These are phyloP conservation scores for Phialophora tarda DNA, from an alignment of 2,329 filamentous ascomycete species.

Conservation along the genomic window DNA sequence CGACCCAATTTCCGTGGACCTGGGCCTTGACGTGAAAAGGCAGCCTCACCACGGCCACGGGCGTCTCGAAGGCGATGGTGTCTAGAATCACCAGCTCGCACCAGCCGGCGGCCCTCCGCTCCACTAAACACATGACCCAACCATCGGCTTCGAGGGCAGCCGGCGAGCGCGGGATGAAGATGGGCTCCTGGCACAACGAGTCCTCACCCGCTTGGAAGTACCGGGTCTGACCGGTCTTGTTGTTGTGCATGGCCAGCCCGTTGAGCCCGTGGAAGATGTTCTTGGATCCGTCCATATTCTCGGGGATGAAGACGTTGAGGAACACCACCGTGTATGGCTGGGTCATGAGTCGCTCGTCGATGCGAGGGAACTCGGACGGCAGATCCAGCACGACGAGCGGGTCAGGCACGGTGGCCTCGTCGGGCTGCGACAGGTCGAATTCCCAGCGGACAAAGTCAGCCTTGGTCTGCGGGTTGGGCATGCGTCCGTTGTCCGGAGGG, in stretches of 20 bases:
- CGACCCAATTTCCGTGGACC: constrained; percentile 46
- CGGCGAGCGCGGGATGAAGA: constrained; percentile 23
- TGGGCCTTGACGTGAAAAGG: constrained; percentile 45
- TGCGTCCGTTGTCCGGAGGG: constrained; percentile 11
- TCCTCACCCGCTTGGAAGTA: constrained; percentile 24
- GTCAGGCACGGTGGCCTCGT: constrained; percentile 1
- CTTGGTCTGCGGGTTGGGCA: constrained; percentile 14
- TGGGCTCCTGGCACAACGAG: constrained; percentile 17
- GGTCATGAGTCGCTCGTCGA: constrained; percentile 28
- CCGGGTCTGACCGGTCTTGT: constrained; percentile 10
- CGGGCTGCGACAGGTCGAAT: constrained; percentile 17
- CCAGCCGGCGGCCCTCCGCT: background rate
- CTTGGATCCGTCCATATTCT: background rate
- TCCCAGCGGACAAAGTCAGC: constrained; percentile 27
- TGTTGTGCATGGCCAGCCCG: constrained; percentile 21
- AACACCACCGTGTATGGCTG: constrained; percentile 20
- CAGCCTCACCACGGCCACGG: constrained; percentile 50
- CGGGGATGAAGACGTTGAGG: constrained; percentile 19
- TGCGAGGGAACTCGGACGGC: constrained; percentile 24
- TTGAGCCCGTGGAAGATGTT: constrained; percentile 23
- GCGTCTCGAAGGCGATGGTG: constrained; percentile 47
- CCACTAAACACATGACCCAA: constrained; percentile 22
- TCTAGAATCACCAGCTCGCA: constrained; percentile 45
- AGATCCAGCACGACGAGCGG: constrained; percentile 20
- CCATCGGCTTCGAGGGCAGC: constrained; percentile 22